phyloP scores from a whole-genome alignment of 352 stramenopile genomes.

The Globisporangium mamillatum region DNA sequence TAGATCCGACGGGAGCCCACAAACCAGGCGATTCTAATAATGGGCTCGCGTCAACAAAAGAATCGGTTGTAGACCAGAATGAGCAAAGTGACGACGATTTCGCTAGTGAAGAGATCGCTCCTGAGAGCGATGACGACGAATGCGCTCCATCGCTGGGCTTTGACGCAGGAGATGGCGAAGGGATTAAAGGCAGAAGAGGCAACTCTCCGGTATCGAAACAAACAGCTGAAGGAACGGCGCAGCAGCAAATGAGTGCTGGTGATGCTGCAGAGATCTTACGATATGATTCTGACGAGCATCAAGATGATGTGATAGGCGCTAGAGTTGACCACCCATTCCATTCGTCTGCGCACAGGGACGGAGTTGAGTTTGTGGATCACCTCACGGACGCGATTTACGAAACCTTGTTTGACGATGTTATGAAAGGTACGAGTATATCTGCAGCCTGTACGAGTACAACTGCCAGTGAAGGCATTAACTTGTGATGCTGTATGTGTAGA shows the following conservation, averaged over 20 bases:
- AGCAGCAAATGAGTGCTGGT: background rate
- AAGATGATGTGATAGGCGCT: background rate
- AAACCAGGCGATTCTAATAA: background rate
- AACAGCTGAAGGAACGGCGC: background rate
- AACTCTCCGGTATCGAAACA: background rate
- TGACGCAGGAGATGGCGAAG: background rate
- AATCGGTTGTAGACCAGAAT: background rate
- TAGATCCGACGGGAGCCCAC: background rate
- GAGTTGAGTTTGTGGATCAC: slow-evolving; percentile 8
- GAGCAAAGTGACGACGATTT: background rate
- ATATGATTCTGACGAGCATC: background rate
- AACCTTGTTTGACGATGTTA: slow-evolving; percentile 20
- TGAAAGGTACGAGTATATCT: slow-evolving; percentile 17
- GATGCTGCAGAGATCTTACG: background rate
- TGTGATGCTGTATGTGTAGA: background rate
- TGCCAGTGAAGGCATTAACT: background rate
- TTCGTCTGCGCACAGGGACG: background rate
- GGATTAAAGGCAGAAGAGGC: background rate
- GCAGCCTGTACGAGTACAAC: background rate
- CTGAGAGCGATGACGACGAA: background rate
- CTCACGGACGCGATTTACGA: slow-evolving; percentile 24
- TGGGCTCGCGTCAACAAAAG: background rate
- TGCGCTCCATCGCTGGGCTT: too few species aligned
- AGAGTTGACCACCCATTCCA: background rate
- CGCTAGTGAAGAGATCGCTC: background rate